phyloP scores from a whole-genome alignment of 257 asterid genomes.

The Scutellaria barbata region DNA sequence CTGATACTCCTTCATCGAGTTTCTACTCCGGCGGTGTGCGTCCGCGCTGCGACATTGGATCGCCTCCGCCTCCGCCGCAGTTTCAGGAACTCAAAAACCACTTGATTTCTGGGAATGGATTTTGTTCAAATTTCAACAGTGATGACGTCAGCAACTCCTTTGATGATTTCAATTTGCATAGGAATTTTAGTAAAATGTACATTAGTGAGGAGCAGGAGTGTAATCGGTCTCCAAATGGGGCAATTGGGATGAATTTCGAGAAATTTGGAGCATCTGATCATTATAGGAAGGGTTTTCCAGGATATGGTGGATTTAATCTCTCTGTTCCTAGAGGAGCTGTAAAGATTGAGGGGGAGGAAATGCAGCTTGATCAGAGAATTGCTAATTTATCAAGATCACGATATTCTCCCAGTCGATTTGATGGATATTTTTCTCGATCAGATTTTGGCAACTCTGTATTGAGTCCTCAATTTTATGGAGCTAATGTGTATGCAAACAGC shows the following conservation, averaged over 20 bases:
- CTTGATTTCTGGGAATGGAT: slow-evolving; percentile 41
- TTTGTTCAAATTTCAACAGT: slow-evolving; percentile 42
- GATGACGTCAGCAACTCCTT: slow-evolving; percentile 32
- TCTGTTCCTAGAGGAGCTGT: slow-evolving; percentile 41
- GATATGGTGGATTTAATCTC: slow-evolving; percentile 44
- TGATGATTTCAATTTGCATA: slow-evolving; percentile 49
- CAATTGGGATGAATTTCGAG: slow-evolving; percentile 35
- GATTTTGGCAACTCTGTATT: slow-evolving; percentile 35
- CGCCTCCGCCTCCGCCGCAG: slow-evolving; percentile 51
- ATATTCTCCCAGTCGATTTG: slow-evolving; percentile 36
- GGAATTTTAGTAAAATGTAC: slow-evolving; percentile 56
- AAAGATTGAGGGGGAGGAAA: slow-evolving; percentile 45
- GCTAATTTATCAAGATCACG: slow-evolving; percentile 40
- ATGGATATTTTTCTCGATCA: slow-evolving; percentile 40
- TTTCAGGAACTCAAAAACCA: slow-evolving; percentile 50
- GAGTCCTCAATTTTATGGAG: slow-evolving; percentile 43
- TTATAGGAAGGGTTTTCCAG: slow-evolving; percentile 37
- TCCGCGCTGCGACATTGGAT: slow-evolving; percentile 57
- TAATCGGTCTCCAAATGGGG: slow-evolving; percentile 40
- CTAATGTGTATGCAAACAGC: slow-evolving; percentile 36
- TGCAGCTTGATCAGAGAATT: slow-evolving; percentile 41
- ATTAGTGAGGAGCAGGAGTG: slow-evolving; percentile 51
- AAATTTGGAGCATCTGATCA: slow-evolving; percentile 39
- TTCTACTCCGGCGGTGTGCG: slow-evolving; percentile 54
- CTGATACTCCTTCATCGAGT: slow-evolving; percentile 72